Percentiles rank a stretch among this genome's conserved stretches.
phyloP scores from a whole-genome alignment of 176 grass and related monocot species.

The Aegilops tauschii region DNA sequence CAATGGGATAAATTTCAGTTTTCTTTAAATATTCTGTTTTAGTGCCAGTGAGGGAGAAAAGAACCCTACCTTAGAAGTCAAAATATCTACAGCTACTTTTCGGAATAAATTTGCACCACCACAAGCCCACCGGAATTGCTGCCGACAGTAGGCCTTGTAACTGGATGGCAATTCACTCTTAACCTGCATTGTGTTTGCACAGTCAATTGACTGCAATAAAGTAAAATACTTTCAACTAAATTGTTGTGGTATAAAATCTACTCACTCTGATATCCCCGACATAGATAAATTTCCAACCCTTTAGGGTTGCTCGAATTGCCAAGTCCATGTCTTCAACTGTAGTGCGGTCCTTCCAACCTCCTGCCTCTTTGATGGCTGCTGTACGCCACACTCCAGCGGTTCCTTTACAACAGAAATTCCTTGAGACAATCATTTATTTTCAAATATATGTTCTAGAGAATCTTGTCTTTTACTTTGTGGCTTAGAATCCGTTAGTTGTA shows the following conservation, averaged over 20 bases:
- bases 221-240: constrained; percentile 4
- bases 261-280: constrained; percentile 72
- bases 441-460: background rate
- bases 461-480: background rate
- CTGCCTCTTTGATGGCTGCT: constrained; percentile 75
- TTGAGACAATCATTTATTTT: constrained; percentile 27
- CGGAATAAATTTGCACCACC: constrained; percentile 84
- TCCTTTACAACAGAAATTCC: constrained; percentile 42
- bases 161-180: constrained; percentile 88
- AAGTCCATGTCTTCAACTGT: constrained; percentile 97
- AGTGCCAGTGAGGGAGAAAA: background rate
- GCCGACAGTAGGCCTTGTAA: constrained; percentile 76
- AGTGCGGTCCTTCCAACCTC: constrained; percentile 90
- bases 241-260: constrained; percentile 10
- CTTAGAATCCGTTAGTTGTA: constrained; percentile 17
- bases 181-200: constrained; percentile 51
- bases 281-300: constrained; percentile 94
- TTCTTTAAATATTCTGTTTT: background rate
- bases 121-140: constrained; percentile 82
- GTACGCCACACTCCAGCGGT: constrained; percentile 94
- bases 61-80: constrained; percentile 58
- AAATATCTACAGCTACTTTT: constrained; percentile 74
- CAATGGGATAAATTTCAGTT: background rate
- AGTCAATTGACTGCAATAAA: constrained; percentile 16
- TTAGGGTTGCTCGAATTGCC: constrained; percentile 77